Base-by-base conservation (phyloP, 129 eudicot genomes). In the Saussurea involucrata region DNA sequence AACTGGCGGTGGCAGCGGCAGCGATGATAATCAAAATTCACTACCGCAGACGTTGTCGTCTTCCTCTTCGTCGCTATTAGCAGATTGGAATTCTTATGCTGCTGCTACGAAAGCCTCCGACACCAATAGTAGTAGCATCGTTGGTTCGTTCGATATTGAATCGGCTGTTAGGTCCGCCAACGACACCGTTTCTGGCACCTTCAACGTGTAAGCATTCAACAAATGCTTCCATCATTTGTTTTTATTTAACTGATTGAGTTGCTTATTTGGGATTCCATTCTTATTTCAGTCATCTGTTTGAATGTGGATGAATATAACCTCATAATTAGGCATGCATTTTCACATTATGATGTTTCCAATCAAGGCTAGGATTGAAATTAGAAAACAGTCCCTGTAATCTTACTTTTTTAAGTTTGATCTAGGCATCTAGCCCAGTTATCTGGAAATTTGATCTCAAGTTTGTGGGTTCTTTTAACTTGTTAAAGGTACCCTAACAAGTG, bases 161-260 rank as follows among this genome's bases (percentile, higher is more conserved):
- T 78, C 97, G 24, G 97, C 97, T 8, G 92, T 88, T 67, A 71
- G 91, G 73, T 92, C 97, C 33, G 97, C 96, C 24, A 92, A 89
- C 82, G 93, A 92, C 85, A 80, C 97, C 83, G 91, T 92, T 60
- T 82, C 97, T 33, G 97, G 97, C 68, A 92, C 96, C 55, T 92
- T 92, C 61, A 82, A 76, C 22, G 92, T 84, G 97, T 89, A 86
- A 85, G 96, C 72, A 9, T 18, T 42, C 34, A 10, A 40, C 31
- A 15, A 17, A 2, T 63, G 32, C 65, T 29, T 15, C 8, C 33
- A 33, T 15, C 2, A 21, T 46, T 28, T 49, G 34, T 9, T 66
- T 76, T 37, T 46, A 3, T 13, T 15, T 17, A 28, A 53, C 37
- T 55, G 24, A 31, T 57, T 69, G 1, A 64, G 63, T 64, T 42